These are phyloP conservation scores for Ceratonia siliqua DNA, from an alignment of 306 rosid genomes.

Conservation along the genomic window DNA sequence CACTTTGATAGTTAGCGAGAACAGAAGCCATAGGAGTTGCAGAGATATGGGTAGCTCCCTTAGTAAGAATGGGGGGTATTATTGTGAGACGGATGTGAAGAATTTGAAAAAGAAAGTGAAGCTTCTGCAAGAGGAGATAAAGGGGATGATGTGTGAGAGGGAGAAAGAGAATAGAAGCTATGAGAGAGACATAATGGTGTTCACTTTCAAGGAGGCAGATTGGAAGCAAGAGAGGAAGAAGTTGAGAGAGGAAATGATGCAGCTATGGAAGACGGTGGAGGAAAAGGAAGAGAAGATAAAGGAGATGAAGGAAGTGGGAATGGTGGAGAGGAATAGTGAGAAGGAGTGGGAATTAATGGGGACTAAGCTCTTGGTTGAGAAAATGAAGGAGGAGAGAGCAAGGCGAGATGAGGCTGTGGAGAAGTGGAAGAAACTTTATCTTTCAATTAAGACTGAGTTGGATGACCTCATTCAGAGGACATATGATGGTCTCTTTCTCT, in stretches of 20 bases:
- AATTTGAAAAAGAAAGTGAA: constrained; percentile 62
- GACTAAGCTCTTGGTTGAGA: constrained; percentile 55
- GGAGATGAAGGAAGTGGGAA: constrained; percentile 41
- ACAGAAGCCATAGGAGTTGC: not conserved
- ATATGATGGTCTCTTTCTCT: constrained; percentile 47
- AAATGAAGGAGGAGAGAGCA: constrained; percentile 76
- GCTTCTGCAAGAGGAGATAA: constrained; percentile 60
- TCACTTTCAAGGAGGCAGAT: constrained; percentile 72
- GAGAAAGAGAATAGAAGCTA: constrained; percentile 55
- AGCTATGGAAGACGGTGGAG: constrained; percentile 58
- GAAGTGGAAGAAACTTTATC: constrained; percentile 94
- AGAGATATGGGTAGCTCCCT: constrained; percentile 60
- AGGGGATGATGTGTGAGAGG: constrained; percentile 60
- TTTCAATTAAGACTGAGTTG: constrained; percentile 82
- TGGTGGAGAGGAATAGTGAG: constrained; percentile 28
- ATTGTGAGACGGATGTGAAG: constrained; percentile 38
- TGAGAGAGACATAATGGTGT: constrained; percentile 75
- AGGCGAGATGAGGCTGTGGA: constrained; percentile 82
- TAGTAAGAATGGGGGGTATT: constrained; percentile 43
- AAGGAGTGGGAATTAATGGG: constrained; percentile 59
- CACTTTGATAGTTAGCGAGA: not conserved
- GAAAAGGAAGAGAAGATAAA: constrained; percentile 65
- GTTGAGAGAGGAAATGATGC: constrained; percentile 69
- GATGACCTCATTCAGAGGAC: constrained; percentile 93
- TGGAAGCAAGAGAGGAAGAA: constrained; percentile 86